These are phyloP conservation scores for Diversispora epigaea DNA, from an alignment of 192 early-diverging fungal species.

Conservation along the genomic window DNA sequence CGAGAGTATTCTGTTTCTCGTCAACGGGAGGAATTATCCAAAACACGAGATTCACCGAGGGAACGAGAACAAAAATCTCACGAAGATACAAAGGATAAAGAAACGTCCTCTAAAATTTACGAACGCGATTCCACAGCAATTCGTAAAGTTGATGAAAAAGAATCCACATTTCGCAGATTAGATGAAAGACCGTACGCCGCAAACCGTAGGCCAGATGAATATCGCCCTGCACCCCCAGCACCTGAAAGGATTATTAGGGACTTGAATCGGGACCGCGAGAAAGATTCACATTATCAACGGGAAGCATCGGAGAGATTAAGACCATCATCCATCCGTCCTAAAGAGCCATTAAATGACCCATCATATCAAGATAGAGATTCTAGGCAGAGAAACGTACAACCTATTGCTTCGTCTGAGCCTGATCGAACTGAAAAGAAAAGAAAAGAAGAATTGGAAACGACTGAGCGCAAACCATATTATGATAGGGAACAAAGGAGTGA, in stretches of 20 bases:
- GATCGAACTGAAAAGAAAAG: constrained; percentile 13
- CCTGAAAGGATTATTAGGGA: constrained; percentile 5
- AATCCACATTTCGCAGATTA: background rate
- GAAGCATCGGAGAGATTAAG: background rate
- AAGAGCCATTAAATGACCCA: constrained; percentile 8
- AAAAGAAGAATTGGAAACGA: background rate
- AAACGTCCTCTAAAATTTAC: background rate
- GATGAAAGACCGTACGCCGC: background rate
- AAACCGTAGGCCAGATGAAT: background rate
- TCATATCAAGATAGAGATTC: constrained; percentile 9
- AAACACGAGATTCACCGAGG: background rate
- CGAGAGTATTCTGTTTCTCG: background rate
- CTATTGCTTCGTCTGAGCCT: background rate
- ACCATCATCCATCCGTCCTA: background rate
- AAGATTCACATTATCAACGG: constrained; percentile 4
- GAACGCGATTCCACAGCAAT: background rate
- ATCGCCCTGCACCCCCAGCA: background rate
- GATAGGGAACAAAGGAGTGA: constrained; percentile 14
- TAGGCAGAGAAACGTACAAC: background rate
- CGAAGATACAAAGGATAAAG: background rate
- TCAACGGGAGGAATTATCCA: constrained; percentile 2
- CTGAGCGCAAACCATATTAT: constrained; percentile 7
- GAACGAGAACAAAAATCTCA: background rate
- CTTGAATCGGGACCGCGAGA: constrained; percentile 1
- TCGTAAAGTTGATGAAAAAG: constrained; percentile 1